phyloP scores from a whole-genome alignment of 2,329 filamentous ascomycete species.

The Xylogone sp. region DNA sequence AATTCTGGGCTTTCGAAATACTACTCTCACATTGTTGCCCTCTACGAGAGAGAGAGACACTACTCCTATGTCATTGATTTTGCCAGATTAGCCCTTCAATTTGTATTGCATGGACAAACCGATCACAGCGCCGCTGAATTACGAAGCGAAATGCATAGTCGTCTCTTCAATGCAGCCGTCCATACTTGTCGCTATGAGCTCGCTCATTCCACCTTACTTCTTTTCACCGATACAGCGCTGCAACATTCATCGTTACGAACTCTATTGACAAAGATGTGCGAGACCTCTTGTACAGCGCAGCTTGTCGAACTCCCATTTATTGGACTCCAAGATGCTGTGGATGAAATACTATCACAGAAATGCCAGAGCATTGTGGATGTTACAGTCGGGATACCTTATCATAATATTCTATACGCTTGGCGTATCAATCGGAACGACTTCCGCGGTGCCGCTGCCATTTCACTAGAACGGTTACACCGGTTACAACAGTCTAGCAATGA shows the following conservation, averaged over 20 bases:
- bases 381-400: conserved; percentile 65
- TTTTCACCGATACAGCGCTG: conserved; percentile 68
- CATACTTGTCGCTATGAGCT: conserved; percentile 76
- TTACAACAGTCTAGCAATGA: conserved; percentile 56
- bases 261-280: conserved; percentile 67
- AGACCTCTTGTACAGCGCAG: conserved; percentile 59
- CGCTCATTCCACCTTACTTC: conserved; percentile 74
- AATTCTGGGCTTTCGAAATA: conserved; percentile 77
- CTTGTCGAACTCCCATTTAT: conserved; percentile 77
- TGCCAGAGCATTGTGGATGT: conserved; percentile 68
- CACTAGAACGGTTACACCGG: conserved; percentile 61
- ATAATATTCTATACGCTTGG: conserved; percentile 89
- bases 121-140: conserved; percentile 25
- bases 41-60: conserved; percentile 76
- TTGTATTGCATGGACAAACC: conserved; percentile 29
- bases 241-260: conserved; percentile 68
- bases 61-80: conserved; percentile 84
- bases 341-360: conserved; percentile 70
- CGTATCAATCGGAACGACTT: conserved; percentile 83
- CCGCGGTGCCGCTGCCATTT: conserved; percentile 67
- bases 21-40: conserved; percentile 77
- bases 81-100: conserved; percentile 69
- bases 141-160: conserved; percentile 71
- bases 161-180: conserved; percentile 79
- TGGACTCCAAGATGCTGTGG: conserved; percentile 72